Percentiles rank a stretch among this genome's conserved stretches.
Conservation (phyloP, 345 rosid species). For the Psidium guajava region DNA sequence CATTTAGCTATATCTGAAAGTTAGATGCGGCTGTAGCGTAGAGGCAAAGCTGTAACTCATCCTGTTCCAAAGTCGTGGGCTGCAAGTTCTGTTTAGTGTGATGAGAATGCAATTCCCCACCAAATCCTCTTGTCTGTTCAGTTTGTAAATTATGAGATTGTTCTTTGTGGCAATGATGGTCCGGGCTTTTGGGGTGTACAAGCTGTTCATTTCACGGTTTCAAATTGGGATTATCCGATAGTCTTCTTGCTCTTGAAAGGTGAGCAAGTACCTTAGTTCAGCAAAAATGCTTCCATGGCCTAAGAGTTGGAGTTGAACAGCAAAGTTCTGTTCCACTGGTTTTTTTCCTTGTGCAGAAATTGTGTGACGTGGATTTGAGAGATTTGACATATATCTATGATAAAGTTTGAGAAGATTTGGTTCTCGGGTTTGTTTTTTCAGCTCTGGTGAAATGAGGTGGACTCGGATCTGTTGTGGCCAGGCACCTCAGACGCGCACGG, state of each 20-base stretch:
- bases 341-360: not conserved
- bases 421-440: not conserved
- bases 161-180: not conserved
- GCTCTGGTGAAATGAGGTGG: not conserved
- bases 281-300: not conserved
- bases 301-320: not conserved
- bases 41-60: not conserved
- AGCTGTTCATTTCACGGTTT: not conserved
- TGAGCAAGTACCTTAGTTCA: not conserved
- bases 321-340: not conserved
- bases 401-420: not conserved
- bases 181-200: not conserved
- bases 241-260: not conserved
- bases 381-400: not conserved
- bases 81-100: not conserved
- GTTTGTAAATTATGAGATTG: not conserved
- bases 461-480: not conserved
- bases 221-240: not conserved
- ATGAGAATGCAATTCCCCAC: not conserved
- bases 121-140: not conserved
- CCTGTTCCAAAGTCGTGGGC: not conserved
- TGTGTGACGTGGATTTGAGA: not conserved
- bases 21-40: not conserved
- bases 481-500: not conserved
- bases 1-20: slow-evolving; percentile 19